Evolutionary conservation across 495 filamentous ascomycete species (phyloP).

Genomic region (Platismatia glauca): DNA sequence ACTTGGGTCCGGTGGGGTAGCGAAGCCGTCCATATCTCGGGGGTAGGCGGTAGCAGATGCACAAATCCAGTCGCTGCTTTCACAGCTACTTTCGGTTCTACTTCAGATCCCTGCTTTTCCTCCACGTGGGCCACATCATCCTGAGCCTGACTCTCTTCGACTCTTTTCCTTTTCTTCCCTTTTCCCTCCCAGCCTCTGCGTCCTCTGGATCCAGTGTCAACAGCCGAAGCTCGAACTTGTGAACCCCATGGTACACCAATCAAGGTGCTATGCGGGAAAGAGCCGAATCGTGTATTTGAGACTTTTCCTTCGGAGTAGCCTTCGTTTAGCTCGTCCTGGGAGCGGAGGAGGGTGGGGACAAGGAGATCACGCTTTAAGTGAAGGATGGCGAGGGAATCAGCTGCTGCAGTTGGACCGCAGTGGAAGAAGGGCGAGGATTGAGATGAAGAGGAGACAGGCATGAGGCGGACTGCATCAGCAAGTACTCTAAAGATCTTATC

Average conservation of each 20-base stretch:
- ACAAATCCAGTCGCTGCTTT: constrained; percentile 75
- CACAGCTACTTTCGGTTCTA: constrained; percentile 33
- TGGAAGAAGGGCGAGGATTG: constrained; percentile 63
- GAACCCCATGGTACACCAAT: constrained; percentile 78
- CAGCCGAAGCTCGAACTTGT: constrained; percentile 79
- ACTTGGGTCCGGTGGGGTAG: constrained; percentile 94
- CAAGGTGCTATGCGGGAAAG: constrained; percentile 85
- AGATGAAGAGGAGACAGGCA: constrained; percentile 1
- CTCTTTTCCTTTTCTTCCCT: constrained; percentile 48
- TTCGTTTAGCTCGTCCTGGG: constrained; percentile 48
- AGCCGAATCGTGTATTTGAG: constrained; percentile 88
- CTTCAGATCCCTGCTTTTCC: constrained; percentile 14
- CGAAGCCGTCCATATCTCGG: constrained; percentile 83
- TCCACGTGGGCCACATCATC: constrained; percentile 21
- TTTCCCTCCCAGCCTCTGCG: constrained; percentile 39
- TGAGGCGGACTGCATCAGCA: not conserved
- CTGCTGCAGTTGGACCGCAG: constrained; percentile 45
- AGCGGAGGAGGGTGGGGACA: constrained; percentile 61
- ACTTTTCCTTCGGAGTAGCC: constrained; percentile 77
- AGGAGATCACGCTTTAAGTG: constrained; percentile 78
- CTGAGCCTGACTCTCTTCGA: constrained; percentile 25
- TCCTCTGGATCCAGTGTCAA: constrained; percentile 77
- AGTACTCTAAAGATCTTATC: not conserved
- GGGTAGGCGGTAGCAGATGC: constrained; percentile 82
- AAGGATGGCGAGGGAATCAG: constrained; percentile 61